Evolutionary conservation across 2,329 filamentous ascomycete species (phyloP), one percentile per base, ranked within the genome.

Genomic region (Diaporthe citri): DNA sequence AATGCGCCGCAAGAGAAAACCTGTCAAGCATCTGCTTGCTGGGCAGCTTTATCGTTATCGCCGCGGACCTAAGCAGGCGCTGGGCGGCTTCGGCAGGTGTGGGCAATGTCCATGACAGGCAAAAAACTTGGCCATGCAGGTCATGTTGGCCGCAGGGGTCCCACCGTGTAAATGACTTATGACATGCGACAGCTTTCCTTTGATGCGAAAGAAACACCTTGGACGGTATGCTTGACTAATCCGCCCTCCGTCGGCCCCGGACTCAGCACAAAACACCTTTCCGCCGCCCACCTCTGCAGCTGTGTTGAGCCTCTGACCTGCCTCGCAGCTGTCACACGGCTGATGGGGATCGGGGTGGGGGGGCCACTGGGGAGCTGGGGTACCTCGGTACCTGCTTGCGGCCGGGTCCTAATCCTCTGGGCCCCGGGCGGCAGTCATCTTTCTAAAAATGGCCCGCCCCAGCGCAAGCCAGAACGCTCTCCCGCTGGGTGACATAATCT

Each of bases 401-500:
- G 28, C 31, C 15, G 55, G 55, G 55, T 17, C 56, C 43, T 31
- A 25, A 10, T 57, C 9, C 56, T 36, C 31, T 25, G 28, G 41
- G 15, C 55, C 56, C 39, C 31, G 5, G 13, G 52, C 22, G 36
- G 70, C 39, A 39, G 46, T 20, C 31, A 41, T 41, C 22, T 43
- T 52, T 72, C 71, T 72, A 72, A 72, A 72, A 64, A 55, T 64
- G 71, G 71, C 57, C 31, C 25, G 34, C 2, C 41, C 25, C 60
- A 48, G 60, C 34, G 22, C 46, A 22, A 28, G 64, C 55, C 36
- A 25, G 52, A 39, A 20, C 66, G 34, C 64, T 34, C 43, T 67
- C 25, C n/a, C 25, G 43, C 51, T 52, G 69, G 43, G 64, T 69
- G 66, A 74, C 73, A 74, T 74, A 74, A 74, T 74, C 64, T 71